Percentiles rank a stretch among this genome's conserved stretches.
Evolutionary conservation across 805 yeast genomes (phyloP).

Genomic region (Yarrowia bubula): DNA sequence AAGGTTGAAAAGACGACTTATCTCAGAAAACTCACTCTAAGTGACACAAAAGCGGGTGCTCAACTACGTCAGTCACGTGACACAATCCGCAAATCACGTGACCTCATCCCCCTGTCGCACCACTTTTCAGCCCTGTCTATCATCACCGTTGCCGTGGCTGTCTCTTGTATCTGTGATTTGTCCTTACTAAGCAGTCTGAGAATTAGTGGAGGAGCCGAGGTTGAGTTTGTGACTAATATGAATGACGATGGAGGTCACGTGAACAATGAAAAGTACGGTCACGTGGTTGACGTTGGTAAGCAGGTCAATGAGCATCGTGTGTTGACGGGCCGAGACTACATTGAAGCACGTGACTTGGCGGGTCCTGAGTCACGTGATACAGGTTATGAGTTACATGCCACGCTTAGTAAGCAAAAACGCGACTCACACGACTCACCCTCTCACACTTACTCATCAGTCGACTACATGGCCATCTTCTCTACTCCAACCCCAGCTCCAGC

Average conservation of each 20-base stretch:
- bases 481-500: background rate
- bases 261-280: background rate
- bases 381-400: too few relatives aligned
- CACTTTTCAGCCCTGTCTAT: background rate
- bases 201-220: background rate
- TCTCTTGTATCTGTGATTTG: background rate
- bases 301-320: background rate
- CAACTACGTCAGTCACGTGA: background rate
- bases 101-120: background rate
- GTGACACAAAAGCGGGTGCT: background rate
- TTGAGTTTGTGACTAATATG: background rate
- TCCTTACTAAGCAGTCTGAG: background rate
- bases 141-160: constrained; percentile 8
- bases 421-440: too few relatives aligned
- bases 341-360: too few relatives aligned
- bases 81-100: background rate
- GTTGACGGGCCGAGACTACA: background rate
- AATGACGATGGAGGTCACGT: background rate
- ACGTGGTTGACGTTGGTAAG: background rate
- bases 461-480: background rate
- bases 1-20: background rate
- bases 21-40: background rate
- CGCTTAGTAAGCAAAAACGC: too few relatives aligned
- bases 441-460: background rate
- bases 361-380: background rate